Base-by-base conservation (phyloP, 495 filamentous ascomycete genomes). In the Tuber melanosporum region DNA sequence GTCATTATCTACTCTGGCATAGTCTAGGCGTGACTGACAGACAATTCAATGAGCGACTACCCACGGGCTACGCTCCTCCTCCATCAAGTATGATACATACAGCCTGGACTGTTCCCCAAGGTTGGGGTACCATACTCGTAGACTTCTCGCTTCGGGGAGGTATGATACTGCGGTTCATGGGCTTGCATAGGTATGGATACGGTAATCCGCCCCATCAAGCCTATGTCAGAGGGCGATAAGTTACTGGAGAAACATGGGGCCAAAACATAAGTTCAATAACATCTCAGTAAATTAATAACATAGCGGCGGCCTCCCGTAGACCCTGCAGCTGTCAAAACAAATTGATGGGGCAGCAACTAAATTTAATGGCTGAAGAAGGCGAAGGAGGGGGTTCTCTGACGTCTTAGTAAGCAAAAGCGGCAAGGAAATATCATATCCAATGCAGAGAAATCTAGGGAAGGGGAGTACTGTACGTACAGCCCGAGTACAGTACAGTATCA, bases 251-350 rank as follows among this genome's bases (percentile, higher is more conserved):
- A 15, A 36, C 26, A 17, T 2, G 14, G 32, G 32, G 57, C 14
- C 0, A 26, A 66, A 66, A 66, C 57, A 36, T 12, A 17, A 19
- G 26, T 19, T 36, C 36, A 66, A 4, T 66, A 36, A 36, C 26
- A 36, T 62, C 57, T 62, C 32, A 32, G n/a, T 62, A 62, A 62
- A 1, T 17, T 10, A 14, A 4, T 12, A 17, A 19, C 4, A 9
- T 5, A n/a, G 7, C 20, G 8, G 22, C 22, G 17, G 46, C 19
- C 12, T 22, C 47, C 47, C 20, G 22, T 62, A 20, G 52, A 3
- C 52, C n/a, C 52, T 62, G 52, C n/a, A 32, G n/a, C n/a, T 5
- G n/a, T 62, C 52, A 62, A 62, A 62, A 62, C 52, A 62, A 62
- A 62, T 62, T 2, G 52, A 62, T 62, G 14, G 3, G 9, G 42